Evolutionary conservation across 257 asterid genomes (phyloP), one percentile per base, ranked within the genome.

Genomic region (Plectranthus barbatus): DNA sequence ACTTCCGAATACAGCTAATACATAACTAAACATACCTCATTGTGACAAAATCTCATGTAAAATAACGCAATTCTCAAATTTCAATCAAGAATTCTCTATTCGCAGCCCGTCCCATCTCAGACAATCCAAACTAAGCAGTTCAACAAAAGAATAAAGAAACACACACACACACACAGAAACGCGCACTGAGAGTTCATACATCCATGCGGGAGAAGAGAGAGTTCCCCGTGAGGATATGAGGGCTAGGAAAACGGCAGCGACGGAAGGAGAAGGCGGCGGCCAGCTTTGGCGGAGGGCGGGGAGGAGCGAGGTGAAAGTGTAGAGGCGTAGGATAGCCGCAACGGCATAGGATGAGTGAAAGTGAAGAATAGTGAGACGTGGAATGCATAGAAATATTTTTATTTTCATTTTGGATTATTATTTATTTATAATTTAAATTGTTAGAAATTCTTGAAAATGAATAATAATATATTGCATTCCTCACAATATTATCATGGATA

Each of bases 171-270:
- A n/a, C n/a, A n/a, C n/a, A n/a, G n/a, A n/a, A n/a, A n/a, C n/a
- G 14, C 1, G 0, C 50, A 40, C 21, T 66, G 6, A 60, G 29
- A 17, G 9, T 5, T 58, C 10, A 19, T 62, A 91, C 98, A 94
- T 91, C 95, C 95, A 91, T 88, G 69, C 85, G 79, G 29, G 85
- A 79, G 80, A 84, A 84, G 73, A 82, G 83, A 68, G 82, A 60
- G 66, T 84, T 91, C 55, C 86, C 85, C 83, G 88, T 81, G 79
- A 75, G 63, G 76, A 64, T 14, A 34, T 23, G 64, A 46, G 77
- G 17, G 19, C 45, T 18, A 9, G 74, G 57, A 52, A 79, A 66
- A 71, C 74, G 79, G 72, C 56, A 56, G 62, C 76, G 53, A 55
- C 81, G 72, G 56, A 76, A 66, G 33, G 75, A 46, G 69, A 56